Evolutionary conservation across 2,329 filamentous ascomycete genomes (phyloP).

Genomic region (Fusarium sp.): DNA sequence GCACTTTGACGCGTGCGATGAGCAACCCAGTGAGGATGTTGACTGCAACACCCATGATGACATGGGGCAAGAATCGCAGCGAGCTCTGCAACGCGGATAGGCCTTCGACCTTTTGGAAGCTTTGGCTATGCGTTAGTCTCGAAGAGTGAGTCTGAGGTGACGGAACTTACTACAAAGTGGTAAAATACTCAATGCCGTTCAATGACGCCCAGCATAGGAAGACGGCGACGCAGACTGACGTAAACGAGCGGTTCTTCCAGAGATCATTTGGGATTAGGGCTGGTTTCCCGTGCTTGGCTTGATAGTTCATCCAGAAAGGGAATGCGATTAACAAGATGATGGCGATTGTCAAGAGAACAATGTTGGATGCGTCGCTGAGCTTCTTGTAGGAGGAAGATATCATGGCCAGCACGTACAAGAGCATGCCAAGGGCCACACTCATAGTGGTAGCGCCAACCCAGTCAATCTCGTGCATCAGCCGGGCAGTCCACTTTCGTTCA

Average conservation of each 20-base stretch:
- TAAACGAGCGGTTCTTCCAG: slow-evolving; percentile 68
- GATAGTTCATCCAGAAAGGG: slow-evolving; percentile 65
- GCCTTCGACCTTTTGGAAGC: slow-evolving; percentile 62
- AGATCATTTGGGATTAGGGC: slow-evolving; percentile 71
- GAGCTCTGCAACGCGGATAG: slow-evolving; percentile 60
- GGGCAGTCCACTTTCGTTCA: slow-evolving; percentile 42
- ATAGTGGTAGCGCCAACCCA: slow-evolving; percentile 63
- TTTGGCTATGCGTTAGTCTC: slow-evolving; percentile 27
- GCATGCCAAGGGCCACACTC: slow-evolving; percentile 58
- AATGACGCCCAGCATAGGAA: slow-evolving; percentile 60
- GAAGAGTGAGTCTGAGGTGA: rapidly evolving
- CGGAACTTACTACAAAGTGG: slow-evolving; percentile 57
- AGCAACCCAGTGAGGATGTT: slow-evolving; percentile 59
- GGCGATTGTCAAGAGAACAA: slow-evolving; percentile 58
- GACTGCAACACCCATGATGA: slow-evolving; percentile 56
- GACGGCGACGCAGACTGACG: slow-evolving; percentile 64
- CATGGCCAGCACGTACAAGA: slow-evolving; percentile 64
- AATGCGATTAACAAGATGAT: slow-evolving; percentile 61
- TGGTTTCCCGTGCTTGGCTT: slow-evolving; percentile 59
- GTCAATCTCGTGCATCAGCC: slow-evolving; percentile 59
- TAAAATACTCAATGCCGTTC: slow-evolving; percentile 62
- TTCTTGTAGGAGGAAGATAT: slow-evolving; percentile 53
- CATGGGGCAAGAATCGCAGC: slow-evolving; percentile 60
- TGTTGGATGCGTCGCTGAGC: slow-evolving; percentile 55
- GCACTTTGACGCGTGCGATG: slow-evolving; percentile 53